Evolutionary conservation across 257 asterid genomes (phyloP), one percentile per base, ranked within the genome.

Genomic region (Mentha longifolia): DNA sequence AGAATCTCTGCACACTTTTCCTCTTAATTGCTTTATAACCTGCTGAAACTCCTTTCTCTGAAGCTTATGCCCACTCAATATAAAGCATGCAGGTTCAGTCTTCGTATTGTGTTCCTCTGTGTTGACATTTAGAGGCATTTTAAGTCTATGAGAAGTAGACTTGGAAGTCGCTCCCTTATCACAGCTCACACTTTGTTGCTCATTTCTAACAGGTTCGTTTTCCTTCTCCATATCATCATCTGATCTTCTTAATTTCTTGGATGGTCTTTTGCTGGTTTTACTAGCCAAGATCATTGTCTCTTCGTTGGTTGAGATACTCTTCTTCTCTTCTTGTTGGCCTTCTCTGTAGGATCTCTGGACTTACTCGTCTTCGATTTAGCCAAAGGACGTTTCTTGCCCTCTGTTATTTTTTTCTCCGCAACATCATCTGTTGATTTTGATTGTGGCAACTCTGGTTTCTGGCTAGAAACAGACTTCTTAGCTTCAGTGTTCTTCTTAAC

Each of bases 41-140:
- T 89, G 84, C 82, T 81, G 96, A 82, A 86, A 91, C 80, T 94
- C 98, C 83, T 91, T 94, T 45, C 95, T 84, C 67, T 91, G 98
- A 30, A 91, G 75, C 79, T 46, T 83, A 84, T 86, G 97, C 55
- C 99, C 99, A 68, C 91, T 86, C 73, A 94, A 70, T 52, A 94
- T 88, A 76, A 91, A 94, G 76, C 91, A 86, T 57, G 74, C 85
- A 22, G 88, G 86, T 46, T 83, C 92, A 43, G 61, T 33, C 54
- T 63, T 85, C 49, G 17, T 69, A 77, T 56, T 51, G 37, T 33
- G n/a, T 20, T 56, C 54, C 60, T 52, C 78, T 13, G 75, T 35
- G 55, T 31, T 6, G 33, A 67, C 46, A 68, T 37, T 72, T 6
- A 43, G 62, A 75, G 84, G 73, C 52, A 63, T 82, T 49, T 68